These are phyloP conservation scores for Chamaenerion angustifolium DNA, from an alignment of 345 rosid genomes.

Conservation along the genomic window DNA sequence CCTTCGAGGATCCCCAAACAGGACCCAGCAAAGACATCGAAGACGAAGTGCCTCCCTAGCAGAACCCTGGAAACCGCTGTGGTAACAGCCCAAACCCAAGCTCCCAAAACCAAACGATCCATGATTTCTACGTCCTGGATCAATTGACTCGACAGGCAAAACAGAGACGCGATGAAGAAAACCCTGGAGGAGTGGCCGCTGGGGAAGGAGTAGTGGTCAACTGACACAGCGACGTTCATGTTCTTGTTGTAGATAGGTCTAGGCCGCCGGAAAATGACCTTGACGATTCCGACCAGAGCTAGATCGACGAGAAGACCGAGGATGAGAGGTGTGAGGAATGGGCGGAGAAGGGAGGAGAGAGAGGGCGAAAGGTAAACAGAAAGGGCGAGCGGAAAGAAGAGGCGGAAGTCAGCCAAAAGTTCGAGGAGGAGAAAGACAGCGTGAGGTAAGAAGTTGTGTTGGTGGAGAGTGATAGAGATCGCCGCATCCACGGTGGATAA, in stretches of 20 bases:
- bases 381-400: constrained; percentile 62
- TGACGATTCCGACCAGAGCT: constrained; percentile 50
- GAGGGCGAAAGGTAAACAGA: constrained; percentile 35
- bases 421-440: constrained; percentile 49
- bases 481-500: constrained; percentile 33
- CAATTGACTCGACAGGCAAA: constrained; percentile 22
- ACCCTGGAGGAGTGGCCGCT: constrained; percentile 93
- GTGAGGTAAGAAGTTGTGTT: constrained; percentile 34
- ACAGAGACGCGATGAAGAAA: constrained; percentile 44
- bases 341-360: constrained; percentile 19
- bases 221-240: constrained; percentile 59
- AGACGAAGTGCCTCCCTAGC: constrained; percentile 64
- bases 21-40: constrained; percentile 62
- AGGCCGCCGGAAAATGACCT: constrained; percentile 60
- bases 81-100: constrained; percentile 53
- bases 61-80: constrained; percentile 68
- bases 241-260: constrained; percentile 77
- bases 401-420: constrained; percentile 68
- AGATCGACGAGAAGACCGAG: constrained; percentile 78
- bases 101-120: constrained; percentile 14
- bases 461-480: constrained; percentile 39
- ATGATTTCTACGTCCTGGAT: constrained; percentile 8
- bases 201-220: constrained; percentile 79
- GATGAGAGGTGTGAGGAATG: constrained; percentile 43
- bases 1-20: constrained; percentile 57